Percentiles rank a stretch among this genome's conserved stretches.
Conservation (phyloP, 495 filamentous ascomycete genomes). For the Xylaria telfairii region DNA sequence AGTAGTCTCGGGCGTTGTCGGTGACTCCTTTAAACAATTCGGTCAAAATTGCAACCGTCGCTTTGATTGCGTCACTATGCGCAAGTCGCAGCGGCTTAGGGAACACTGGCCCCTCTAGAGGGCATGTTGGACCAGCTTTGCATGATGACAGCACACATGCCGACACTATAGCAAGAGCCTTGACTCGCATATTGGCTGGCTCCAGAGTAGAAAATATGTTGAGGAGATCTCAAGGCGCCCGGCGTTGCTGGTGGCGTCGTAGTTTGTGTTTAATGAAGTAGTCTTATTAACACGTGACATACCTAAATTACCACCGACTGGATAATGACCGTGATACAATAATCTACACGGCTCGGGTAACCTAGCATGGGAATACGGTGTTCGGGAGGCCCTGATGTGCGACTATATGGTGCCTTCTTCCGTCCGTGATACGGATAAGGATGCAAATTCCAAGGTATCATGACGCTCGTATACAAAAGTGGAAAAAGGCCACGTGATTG, state of each 20-base stretch:
- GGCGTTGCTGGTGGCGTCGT: neutral
- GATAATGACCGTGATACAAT: neutral
- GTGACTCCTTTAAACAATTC: conserved; percentile 36
- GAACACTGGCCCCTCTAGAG: conserved; percentile 57
- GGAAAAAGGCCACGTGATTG: neutral
- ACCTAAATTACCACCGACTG: neutral
- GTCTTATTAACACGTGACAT: neutral
- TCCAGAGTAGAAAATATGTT: neutral
- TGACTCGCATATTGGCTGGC: conserved; percentile 1
- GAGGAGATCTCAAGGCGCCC: neutral
- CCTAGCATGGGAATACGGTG: neutral
- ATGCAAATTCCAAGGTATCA: neutral
- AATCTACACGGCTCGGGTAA: neutral
- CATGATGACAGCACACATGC: conserved; percentile 23
- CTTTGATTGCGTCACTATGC: conserved; percentile 37
- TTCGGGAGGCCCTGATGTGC: neutral
- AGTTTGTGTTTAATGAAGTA: neutral
- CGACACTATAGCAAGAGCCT: neutral
- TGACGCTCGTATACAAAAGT: neutral
- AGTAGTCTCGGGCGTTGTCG: conserved; percentile 46
- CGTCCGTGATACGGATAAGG: neutral
- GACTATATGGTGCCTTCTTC: neutral
- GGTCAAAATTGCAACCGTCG: conserved; percentile 46
- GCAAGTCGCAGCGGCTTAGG: conserved; percentile 48
- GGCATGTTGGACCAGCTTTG: conserved; percentile 48